phyloP scores from a whole-genome alignment of 208 protist species.

The Novymonas esmeraldas region DNA sequence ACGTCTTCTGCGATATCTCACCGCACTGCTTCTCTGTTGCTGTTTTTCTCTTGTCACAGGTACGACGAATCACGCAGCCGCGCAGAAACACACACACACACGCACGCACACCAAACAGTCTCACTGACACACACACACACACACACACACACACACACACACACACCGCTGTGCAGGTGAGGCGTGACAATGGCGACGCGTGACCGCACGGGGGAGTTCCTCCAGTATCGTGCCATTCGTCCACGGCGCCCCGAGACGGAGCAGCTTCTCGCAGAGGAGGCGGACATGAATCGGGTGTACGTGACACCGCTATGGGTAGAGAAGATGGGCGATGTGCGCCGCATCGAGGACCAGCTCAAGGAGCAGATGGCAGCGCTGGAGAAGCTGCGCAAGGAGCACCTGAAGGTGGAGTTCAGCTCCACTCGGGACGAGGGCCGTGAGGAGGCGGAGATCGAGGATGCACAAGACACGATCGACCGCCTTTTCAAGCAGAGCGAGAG shows the following conservation, averaged over 20 bases:
- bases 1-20: too few species aligned
- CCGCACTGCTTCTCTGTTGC: too few species aligned
- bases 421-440: conserved; percentile 79
- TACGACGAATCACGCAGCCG: not conserved
- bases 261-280: conserved; percentile 66
- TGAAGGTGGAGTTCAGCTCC: conserved; percentile 91
- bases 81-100: not conserved
- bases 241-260: conserved; percentile 66
- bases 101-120: not conserved
- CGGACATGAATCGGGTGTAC: conserved; percentile 61
- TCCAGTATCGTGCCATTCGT: conserved; percentile 80
- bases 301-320: conserved; percentile 84
- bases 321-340: conserved; percentile 84
- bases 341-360: conserved; percentile 63
- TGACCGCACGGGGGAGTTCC: conserved; percentile 85
- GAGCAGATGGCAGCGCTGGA: conserved; percentile 79
- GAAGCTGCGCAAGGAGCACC: conserved; percentile 74
- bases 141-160: not conserved
- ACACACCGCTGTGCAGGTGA: not conserved
- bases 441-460: conserved; percentile 78
- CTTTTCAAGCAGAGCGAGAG: conserved; percentile 89
- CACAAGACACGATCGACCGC: conserved; percentile 81
- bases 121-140: not conserved
- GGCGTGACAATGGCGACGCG: conserved; percentile 76
- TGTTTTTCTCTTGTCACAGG: too few species aligned